Evolutionary conservation across 192 early-diverging fungal species (phyloP).

Genomic region (Backusella psychrophila): DNA sequence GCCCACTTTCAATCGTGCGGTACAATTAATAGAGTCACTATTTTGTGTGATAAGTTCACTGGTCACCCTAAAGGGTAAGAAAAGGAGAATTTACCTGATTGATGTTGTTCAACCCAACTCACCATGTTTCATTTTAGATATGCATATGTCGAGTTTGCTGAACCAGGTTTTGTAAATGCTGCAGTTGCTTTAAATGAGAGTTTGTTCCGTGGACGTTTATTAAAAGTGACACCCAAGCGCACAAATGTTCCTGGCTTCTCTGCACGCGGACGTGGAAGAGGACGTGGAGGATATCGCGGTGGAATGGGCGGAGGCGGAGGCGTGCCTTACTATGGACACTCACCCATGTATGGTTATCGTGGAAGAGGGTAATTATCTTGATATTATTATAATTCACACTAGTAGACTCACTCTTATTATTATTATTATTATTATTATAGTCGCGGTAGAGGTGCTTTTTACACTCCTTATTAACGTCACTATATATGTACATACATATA

Average conservation of each 20-base stretch:
- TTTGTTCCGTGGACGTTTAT: slow-evolving; percentile 80
- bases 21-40: slow-evolving; percentile 95
- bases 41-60: slow-evolving; percentile 91
- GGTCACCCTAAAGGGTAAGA: slow-evolving; percentile 80
- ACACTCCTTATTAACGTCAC: slow-evolving; percentile 34
- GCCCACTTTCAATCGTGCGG: slow-evolving; percentile 94
- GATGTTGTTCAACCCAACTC: background rate
- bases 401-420: background rate
- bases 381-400: background rate
- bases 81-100: no score
- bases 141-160: slow-evolving; percentile 97
- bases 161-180: slow-evolving; percentile 71
- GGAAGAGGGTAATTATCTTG: slow-evolving; percentile 35
- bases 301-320: slow-evolving; percentile 43
- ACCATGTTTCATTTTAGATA: slow-evolving; percentile 42
- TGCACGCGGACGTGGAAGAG: slow-evolving; percentile 72
- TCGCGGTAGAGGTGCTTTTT: slow-evolving; percentile 40
- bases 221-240: slow-evolving; percentile 85
- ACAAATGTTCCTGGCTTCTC: slow-evolving; percentile 92
- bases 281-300: slow-evolving; percentile 69
- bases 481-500: background rate
- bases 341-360: slow-evolving; percentile 44
- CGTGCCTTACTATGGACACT: slow-evolving; percentile 31
- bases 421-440: slow-evolving; percentile 18
- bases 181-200: slow-evolving; percentile 89